phyloP scores from a whole-genome alignment of 305 asterid species.

The Plantago coronopus region DNA sequence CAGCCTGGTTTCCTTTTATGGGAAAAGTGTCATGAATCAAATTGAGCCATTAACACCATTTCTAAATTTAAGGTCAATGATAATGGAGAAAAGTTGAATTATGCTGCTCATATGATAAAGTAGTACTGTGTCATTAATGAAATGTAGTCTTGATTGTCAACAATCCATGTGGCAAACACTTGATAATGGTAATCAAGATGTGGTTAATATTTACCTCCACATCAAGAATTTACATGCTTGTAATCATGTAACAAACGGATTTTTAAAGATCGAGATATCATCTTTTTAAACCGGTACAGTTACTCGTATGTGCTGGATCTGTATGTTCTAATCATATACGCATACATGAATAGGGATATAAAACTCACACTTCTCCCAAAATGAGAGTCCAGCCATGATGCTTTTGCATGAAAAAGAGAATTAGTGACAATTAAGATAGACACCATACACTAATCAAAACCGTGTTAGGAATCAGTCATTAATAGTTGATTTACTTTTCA shows the following conservation, averaged over 20 bases:
- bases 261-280: too few relatives aligned
- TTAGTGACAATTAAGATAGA: not conserved
- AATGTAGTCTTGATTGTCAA: conserved; percentile 21
- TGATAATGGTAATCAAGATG: not conserved
- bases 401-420: not conserved
- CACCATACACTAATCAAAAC: not conserved
- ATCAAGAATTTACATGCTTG: too few relatives aligned
- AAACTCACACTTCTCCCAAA: conserved; percentile 3
- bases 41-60: conserved; percentile 25
- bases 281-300: too few relatives aligned
- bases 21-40: not conserved
- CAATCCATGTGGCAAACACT: conserved; percentile 40
- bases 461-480: conserved; percentile 41
- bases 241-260: too few relatives aligned
- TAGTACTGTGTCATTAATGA: not conserved
- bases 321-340: conserved; percentile 10
- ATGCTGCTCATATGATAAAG: conserved; percentile 20
- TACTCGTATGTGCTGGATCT: too few relatives aligned
- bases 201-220: conserved; percentile 5
- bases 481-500: conserved; percentile 23
- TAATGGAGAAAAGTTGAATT: conserved; percentile 16
- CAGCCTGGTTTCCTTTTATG: not conserved
- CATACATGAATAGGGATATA: too few relatives aligned
- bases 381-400: not conserved
- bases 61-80: conserved; percentile 19